A percentile compares a stretch with the other conserved stretches of the same genome.
phyloP scores from a whole-genome alignment of 306 rosid genomes.

The Malus sieversii region DNA sequence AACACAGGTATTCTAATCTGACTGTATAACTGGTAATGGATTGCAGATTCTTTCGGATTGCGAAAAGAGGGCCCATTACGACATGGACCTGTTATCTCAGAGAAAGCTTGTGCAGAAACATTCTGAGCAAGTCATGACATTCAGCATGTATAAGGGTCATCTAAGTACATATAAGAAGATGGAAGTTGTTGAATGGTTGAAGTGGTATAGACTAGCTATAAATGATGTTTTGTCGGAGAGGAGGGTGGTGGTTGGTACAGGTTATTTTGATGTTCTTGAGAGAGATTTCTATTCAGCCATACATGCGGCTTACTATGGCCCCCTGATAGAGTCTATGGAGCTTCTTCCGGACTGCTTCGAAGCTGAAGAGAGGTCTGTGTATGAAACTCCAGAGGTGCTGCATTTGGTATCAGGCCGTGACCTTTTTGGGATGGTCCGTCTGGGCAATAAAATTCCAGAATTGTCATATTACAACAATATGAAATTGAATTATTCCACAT shows the following conservation, averaged over 20 bases:
- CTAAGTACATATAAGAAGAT: constrained; percentile 42
- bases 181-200: constrained; percentile 96
- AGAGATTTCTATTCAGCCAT: constrained; percentile 85
- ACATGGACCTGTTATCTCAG: constrained; percentile 59
- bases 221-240: constrained; percentile 60
- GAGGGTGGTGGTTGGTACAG: constrained; percentile 63
- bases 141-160: constrained; percentile 38
- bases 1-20: constrained; percentile 26
- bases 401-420: constrained; percentile 96
- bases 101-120: constrained; percentile 47
- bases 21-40: constrained; percentile 32
- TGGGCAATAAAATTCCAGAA: constrained; percentile 40
- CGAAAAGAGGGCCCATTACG: constrained; percentile 68
- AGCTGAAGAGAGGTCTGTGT: constrained; percentile 92
- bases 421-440: constrained; percentile 83
- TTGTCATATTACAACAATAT: constrained; percentile 34
- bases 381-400: constrained; percentile 82
- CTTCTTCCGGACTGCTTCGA: constrained; percentile 86
- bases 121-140: constrained; percentile 29
- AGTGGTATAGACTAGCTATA: constrained; percentile 70
- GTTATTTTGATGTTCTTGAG: constrained; percentile 75
- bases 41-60: constrained; percentile 97
- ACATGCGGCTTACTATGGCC: constrained; percentile 80
- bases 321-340: constrained; percentile 65
- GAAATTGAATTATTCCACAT: constrained; percentile 42